These are phyloP conservation scores for Lasiodiplodia sp. DNA, from an alignment of 2,329 filamentous ascomycete genomes.

Conservation along the genomic window DNA sequence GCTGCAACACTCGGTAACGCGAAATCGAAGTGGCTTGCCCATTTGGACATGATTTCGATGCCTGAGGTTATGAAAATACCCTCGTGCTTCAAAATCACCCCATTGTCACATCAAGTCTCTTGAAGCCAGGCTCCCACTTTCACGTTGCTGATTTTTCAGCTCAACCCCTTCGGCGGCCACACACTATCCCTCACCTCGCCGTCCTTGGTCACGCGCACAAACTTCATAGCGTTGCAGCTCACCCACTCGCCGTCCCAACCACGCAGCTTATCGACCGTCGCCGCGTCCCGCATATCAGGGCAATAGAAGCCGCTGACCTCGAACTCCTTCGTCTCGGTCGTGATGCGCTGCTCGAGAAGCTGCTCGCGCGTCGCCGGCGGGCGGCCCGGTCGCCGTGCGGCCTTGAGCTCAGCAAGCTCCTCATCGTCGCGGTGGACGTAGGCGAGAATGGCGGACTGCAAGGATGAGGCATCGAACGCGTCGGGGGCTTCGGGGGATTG, in stretches of 20 bases:
- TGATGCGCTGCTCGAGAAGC: constrained; percentile 74
- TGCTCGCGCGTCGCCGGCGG: constrained; percentile 81
- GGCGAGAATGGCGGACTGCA: constrained; percentile 60
- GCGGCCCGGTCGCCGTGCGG: constrained; percentile 76
- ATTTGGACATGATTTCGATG: background rate
- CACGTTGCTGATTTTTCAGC: constrained; percentile 16
- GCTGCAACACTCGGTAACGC: background rate
- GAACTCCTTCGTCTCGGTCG: constrained; percentile 78
- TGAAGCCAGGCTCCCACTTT: background rate
- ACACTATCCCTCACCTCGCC: constrained; percentile 72
- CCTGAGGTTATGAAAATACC: background rate
- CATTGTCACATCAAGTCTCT: constrained; percentile 7
- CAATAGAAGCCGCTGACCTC: constrained; percentile 80
- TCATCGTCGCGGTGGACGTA: constrained; percentile 71
- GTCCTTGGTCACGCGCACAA: constrained; percentile 73
- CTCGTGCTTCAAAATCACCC: constrained; percentile 2
- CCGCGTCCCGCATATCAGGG: constrained; percentile 75
- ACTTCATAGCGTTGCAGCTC: constrained; percentile 76
- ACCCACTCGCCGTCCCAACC: constrained; percentile 87
- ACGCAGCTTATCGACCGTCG: constrained; percentile 70
- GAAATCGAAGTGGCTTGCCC: background rate
- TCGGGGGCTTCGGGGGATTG: constrained; percentile 54
- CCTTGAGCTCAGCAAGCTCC: constrained; percentile 70
- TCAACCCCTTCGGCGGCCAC: constrained; percentile 71
- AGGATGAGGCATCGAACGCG: constrained; percentile 57